Percentiles rank a stretch among this genome's conserved stretches.
phyloP scores from a whole-genome alignment of 2,329 filamentous ascomycete genomes.

The Fusarium sp. region DNA sequence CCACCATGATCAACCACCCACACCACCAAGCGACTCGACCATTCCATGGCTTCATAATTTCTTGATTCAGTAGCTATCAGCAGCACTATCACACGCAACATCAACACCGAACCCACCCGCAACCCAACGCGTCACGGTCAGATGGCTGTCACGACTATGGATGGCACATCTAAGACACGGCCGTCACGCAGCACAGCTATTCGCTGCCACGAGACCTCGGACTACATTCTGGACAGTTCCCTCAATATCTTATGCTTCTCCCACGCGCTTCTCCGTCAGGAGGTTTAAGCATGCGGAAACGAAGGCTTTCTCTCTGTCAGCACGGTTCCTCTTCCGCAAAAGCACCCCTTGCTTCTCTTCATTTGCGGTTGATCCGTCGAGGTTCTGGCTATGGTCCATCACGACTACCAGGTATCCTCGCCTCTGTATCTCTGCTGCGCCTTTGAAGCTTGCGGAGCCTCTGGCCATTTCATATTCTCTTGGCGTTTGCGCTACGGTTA shows the following conservation, averaged over 20 bases:
- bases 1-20: slow-evolving; percentile 28
- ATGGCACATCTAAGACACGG: slow-evolving; percentile 38
- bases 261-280: slow-evolving; percentile 35
- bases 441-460: slow-evolving; percentile 34
- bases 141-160: slow-evolving; percentile 28
- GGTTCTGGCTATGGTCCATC: slow-evolving; percentile 33
- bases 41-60: slow-evolving; percentile 33
- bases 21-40: slow-evolving; percentile 32
- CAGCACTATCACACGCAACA: slow-evolving; percentile 22
- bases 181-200: slow-evolving; percentile 37
- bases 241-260: slow-evolving; percentile 26
- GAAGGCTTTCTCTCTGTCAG: not conserved
- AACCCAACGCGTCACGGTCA: slow-evolving; percentile 25
- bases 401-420: slow-evolving; percentile 7
- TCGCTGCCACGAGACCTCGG: slow-evolving; percentile 39
- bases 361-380: slow-evolving; percentile 17
- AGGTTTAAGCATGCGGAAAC: slow-evolving; percentile 28
- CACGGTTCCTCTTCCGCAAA: not conserved
- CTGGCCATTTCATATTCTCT: slow-evolving; percentile 26
- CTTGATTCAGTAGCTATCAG: slow-evolving; percentile 23
- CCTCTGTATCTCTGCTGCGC: slow-evolving; percentile 32
- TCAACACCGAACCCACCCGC: slow-evolving; percentile 26
- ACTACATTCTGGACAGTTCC: slow-evolving; percentile 27
- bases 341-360: not conserved
- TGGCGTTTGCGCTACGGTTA: slow-evolving; percentile 31